These are phyloP conservation scores for Linum usitatissimum DNA, from an alignment of 345 rosid species.

Conservation along the genomic window DNA sequence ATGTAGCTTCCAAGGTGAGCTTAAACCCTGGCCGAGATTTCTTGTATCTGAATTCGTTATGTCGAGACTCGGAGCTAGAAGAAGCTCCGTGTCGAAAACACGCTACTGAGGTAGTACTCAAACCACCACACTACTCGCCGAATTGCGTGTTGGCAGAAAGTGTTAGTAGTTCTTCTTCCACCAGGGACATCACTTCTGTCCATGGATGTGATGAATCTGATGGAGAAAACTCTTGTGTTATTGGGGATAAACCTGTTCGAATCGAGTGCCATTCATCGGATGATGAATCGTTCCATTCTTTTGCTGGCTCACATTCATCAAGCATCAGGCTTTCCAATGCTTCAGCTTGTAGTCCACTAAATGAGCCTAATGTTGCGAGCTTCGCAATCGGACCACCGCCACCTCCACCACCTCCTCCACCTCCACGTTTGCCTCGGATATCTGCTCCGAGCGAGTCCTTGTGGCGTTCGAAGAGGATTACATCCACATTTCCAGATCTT, in stretches of 20 bases:
- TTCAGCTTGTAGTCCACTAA: constrained; percentile 31
- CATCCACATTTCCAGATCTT: constrained; percentile 16
- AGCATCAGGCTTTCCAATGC: constrained; percentile 46
- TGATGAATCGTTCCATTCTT: constrained; percentile 82
- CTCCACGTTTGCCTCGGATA: constrained; percentile 34
- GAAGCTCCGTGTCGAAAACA: constrained; percentile 22
- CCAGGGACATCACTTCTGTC: constrained; percentile 58
- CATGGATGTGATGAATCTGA: constrained; percentile 36
- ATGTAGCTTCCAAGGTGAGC: constrained; percentile 38
- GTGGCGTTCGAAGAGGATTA: constrained; percentile 9
- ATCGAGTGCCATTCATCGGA: constrained; percentile 47
- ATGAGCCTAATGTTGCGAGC: not conserved
- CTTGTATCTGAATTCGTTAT: constrained; percentile 53
- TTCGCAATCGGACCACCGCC: constrained; percentile 12
- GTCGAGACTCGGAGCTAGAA: constrained; percentile 59
- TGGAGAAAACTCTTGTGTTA: constrained; percentile 22
- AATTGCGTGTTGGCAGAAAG: constrained; percentile 17
- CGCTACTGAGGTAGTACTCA: constrained; percentile 12
- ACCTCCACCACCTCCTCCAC: constrained; percentile 21
- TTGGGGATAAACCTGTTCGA: constrained; percentile 22
- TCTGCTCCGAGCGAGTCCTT: constrained; percentile 9
- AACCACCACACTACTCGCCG: constrained; percentile 8
- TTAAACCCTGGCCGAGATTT: constrained; percentile 58
- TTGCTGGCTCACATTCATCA: constrained; percentile 44
- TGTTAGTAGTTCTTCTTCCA: constrained; percentile 48